A percentile compares a stretch with the other conserved stretches of the same genome.
Evolutionary conservation across 345 rosid genomes (phyloP).

Genomic region (Kernera saxatilis): DNA sequence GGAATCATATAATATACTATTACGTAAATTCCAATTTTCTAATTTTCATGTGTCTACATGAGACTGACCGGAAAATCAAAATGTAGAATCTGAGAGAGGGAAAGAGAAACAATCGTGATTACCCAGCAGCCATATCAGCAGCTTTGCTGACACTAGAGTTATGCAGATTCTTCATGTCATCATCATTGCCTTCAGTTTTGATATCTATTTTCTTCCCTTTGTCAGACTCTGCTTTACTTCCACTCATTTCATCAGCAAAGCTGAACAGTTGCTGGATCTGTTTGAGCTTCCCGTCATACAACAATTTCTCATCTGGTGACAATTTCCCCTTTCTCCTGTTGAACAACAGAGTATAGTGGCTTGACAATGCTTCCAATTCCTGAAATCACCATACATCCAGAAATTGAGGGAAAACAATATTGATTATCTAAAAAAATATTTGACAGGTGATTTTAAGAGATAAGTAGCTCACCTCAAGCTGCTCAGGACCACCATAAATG

Average conservation of each 20-base stretch:
- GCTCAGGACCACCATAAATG: conserved; percentile 99
- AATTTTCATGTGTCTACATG: too few relatives aligned
- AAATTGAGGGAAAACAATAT: conserved; percentile 11
- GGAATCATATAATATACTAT: background rate
- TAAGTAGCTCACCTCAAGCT: conserved; percentile 64
- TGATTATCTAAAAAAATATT: background rate
- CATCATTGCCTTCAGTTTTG: conserved; percentile 51
- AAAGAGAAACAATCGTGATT: conserved; percentile 24
- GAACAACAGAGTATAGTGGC: conserved; percentile 72
- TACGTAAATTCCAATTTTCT: background rate
- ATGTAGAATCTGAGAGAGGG: background rate
- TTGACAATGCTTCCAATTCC: conserved; percentile 94
- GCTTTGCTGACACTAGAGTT: conserved; percentile 86
- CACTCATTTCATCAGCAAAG: conserved; percentile 51
- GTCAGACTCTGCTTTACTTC: conserved; percentile 43
- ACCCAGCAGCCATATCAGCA: conserved; percentile 99
- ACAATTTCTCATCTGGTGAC: conserved; percentile 64
- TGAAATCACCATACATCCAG: conserved; percentile 33
- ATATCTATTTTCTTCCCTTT: conserved; percentile 87
- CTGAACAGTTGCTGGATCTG: conserved; percentile 73
- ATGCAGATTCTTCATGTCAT: conserved; percentile 71
- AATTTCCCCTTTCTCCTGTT: conserved; percentile 85
- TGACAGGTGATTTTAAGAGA: background rate
- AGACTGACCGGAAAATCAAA: too few relatives aligned
- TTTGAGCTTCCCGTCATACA: conserved; percentile 75